Evolutionary conservation across 371 early-diverging fungal genomes (phyloP).

Genomic region (Umbelopsis sp.): DNA sequence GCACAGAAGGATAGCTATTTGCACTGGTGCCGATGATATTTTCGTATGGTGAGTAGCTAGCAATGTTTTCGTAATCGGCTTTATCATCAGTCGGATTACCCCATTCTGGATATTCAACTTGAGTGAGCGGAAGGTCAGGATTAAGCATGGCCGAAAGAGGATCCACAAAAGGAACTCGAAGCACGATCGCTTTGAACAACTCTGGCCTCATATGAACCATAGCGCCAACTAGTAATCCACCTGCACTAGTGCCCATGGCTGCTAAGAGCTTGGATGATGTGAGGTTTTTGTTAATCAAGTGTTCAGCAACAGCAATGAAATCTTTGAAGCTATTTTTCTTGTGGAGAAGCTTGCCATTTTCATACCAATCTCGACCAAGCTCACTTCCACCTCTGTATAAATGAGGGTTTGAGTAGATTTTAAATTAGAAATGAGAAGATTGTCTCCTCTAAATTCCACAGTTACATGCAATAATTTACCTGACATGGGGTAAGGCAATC

Average conservation of each 20-base stretch:
- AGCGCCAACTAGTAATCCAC: constrained; percentile 74
- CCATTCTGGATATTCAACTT: constrained; percentile 86
- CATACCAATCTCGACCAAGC: constrained; percentile 78
- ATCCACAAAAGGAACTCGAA: constrained; percentile 88
- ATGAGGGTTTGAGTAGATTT: neutral
- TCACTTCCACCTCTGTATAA: constrained; percentile 78
- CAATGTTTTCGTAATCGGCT: constrained; percentile 61
- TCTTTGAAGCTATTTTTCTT: constrained; percentile 78
- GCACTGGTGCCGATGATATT: constrained; percentile 44
- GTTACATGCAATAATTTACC: constrained; percentile 42
- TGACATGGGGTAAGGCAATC: constrained; percentile 83
- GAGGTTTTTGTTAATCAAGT: constrained; percentile 56
- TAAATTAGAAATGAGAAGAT: too few species aligned
- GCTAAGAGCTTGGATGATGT: constrained; percentile 58
- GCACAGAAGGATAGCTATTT: constrained; percentile 57
- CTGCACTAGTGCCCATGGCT: constrained; percentile 79
- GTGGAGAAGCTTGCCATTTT: constrained; percentile 65
- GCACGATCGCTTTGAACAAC: constrained; percentile 74
- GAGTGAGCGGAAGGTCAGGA: constrained; percentile 73
- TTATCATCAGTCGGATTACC: constrained; percentile 71
- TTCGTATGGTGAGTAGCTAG: constrained; percentile 80
- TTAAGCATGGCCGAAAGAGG: constrained; percentile 83
- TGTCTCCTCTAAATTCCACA: too few species aligned
- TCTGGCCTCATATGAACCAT: constrained; percentile 76
- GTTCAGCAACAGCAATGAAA: constrained; percentile 69